Evolutionary conservation across 331 rosid genomes (phyloP).

Genomic region (Spiraea crenata): DNA sequence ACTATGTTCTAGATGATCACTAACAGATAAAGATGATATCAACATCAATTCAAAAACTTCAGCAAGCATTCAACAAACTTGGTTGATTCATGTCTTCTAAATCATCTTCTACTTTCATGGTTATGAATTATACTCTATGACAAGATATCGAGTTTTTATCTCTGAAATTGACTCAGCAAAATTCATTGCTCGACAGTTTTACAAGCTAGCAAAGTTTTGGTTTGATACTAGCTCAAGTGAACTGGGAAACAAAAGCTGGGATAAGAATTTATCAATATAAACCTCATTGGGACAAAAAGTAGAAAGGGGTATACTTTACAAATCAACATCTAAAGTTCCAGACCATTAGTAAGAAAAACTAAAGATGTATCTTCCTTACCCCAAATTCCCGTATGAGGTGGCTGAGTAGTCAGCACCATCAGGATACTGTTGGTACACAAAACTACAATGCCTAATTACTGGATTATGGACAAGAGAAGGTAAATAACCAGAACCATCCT

Average conservation of each 20-base stretch:
- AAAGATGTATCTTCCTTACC: neutral
- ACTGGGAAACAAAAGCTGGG: neutral
- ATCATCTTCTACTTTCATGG: neutral
- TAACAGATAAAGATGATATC: constrained; percentile 11
- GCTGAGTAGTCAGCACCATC: too few relatives aligned
- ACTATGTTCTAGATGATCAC: constrained; percentile 12
- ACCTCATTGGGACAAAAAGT: neutral
- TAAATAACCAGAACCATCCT: neutral
- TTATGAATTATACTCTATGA: neutral
- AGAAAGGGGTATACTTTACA: neutral
- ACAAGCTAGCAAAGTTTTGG: neutral
- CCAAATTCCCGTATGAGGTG: too few relatives aligned
- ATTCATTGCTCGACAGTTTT: neutral
- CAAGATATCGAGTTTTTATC: neutral
- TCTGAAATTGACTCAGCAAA: neutral
- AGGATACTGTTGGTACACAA: neutral
- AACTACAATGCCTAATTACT: constrained; percentile 5
- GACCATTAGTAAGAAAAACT: neutral
- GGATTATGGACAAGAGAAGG: neutral
- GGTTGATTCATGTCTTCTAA: constrained; percentile 6
- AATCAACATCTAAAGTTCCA: neutral
- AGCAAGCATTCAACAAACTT: neutral
- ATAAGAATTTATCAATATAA: neutral
- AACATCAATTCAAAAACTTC: neutral
- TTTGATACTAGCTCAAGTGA: neutral